A percentile compares a stretch with the other conserved stretches of the same genome.
Evolutionary conservation across 225 moss, liverwort and hornwort genomes (phyloP).

Genomic region (Bryum argenteum): DNA sequence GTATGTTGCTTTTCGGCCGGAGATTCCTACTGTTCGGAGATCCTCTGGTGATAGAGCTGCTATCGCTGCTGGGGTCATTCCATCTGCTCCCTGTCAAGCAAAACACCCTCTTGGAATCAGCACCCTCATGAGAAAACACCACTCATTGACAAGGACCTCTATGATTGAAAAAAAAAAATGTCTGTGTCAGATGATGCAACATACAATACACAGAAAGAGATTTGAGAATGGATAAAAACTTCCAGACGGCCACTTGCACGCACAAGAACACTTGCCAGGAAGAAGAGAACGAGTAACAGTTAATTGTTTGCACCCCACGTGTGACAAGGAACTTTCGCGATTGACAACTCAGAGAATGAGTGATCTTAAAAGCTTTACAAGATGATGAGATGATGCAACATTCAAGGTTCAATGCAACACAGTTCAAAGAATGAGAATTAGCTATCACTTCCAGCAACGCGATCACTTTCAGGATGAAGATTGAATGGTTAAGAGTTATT

Average conservation of each 20-base stretch:
- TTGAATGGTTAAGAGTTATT: too few species aligned
- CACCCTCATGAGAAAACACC: background rate
- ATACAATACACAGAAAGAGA: too few species aligned
- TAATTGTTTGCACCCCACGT: too few species aligned
- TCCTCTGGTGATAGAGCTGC: conserved; percentile 59
- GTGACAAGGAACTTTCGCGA: background rate
- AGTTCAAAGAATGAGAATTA: background rate
- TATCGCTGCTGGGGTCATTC: conserved; percentile 51
- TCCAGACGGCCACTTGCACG: too few species aligned
- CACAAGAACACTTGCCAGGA: too few species aligned
- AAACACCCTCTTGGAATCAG: background rate
- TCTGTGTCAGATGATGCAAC: too few species aligned
- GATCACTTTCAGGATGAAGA: background rate
- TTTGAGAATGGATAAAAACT: too few species aligned
- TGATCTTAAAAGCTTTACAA: background rate
- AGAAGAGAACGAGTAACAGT: too few species aligned
- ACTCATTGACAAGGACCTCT: background rate
- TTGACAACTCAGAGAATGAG: background rate
- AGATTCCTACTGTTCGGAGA: conserved; percentile 68
- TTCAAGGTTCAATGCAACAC: background rate
- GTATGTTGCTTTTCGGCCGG: conserved; percentile 76
- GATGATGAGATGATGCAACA: background rate
- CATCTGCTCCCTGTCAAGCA: conserved; percentile 40
- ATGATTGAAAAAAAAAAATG: too few species aligned
- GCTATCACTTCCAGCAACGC: background rate